Evolutionary conservation across 352 stramenopile genomes (phyloP).

Genomic region (Phytopythium litorale): DNA sequence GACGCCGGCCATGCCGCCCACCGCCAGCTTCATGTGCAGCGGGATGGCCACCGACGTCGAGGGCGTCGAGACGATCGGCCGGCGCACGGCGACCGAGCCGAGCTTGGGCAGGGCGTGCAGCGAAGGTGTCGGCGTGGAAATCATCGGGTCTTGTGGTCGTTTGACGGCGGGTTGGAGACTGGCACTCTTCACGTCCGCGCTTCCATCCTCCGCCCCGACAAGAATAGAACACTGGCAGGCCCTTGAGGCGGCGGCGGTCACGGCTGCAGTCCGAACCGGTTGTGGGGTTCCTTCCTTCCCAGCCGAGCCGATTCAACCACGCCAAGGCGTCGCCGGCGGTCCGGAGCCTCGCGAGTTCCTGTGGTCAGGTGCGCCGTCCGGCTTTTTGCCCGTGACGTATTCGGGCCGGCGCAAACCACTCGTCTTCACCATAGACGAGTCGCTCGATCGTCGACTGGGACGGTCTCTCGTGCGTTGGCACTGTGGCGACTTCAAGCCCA

Average conservation of each 20-base stretch:
- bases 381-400: neutral
- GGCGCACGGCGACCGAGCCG: neutral
- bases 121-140: constrained; percentile 2
- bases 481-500: neutral
- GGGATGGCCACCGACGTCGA: constrained; percentile 39
- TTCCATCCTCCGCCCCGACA: too few species aligned
- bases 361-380: neutral
- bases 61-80: constrained; percentile 5
- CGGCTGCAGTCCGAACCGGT: neutral
- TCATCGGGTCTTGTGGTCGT: neutral
- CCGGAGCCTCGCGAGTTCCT: neutral
- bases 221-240: neutral
- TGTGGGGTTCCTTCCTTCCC: neutral
- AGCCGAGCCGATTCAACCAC: too few species aligned
- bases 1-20: constrained; percentile 83
- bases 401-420: neutral
- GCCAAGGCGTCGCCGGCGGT: neutral
- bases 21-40: constrained; percentile 78
- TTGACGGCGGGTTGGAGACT: neutral
- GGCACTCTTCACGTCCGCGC: neutral
- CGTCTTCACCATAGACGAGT: neutral
- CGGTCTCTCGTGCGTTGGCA: neutral
- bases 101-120: constrained; percentile 17
- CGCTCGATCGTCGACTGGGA: neutral
- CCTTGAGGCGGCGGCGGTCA: too few species aligned